A percentile compares a stretch with the other conserved stretches of the same genome.
Evolutionary conservation across 2,329 filamentous ascomycete genomes (phyloP).

Genomic region (Aureobasidium sp.): DNA sequence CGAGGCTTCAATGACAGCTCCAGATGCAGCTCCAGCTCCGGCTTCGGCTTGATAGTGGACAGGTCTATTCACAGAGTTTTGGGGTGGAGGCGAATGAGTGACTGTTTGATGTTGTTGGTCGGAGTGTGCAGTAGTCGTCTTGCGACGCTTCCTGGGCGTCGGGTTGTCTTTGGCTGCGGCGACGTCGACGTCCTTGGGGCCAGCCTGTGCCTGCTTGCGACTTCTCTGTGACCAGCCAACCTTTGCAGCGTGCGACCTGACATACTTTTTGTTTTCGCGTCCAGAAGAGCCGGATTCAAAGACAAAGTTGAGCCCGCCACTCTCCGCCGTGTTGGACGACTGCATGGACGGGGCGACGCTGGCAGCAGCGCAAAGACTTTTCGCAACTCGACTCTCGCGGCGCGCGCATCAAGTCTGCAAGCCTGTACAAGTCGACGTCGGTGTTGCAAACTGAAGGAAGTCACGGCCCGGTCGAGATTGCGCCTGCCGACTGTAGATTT

Average conservation of each 20-base stretch:
- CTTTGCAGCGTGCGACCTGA: conserved; percentile 12
- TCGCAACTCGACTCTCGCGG: neutral
- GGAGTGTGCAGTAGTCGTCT: neutral
- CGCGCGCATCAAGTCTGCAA: neutral
- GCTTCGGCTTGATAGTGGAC: neutral
- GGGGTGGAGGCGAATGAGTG: neutral
- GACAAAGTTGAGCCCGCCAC: conserved; percentile 13
- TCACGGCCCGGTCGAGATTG: neutral
- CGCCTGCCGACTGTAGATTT: neutral
- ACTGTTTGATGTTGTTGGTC: neutral
- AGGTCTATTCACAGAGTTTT: neutral
- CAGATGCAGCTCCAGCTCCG: neutral
- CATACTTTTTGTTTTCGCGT: conserved; percentile 10
- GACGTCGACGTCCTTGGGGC: neutral
- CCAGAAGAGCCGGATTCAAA: conserved; percentile 12
- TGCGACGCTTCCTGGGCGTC: neutral
- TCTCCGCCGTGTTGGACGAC: neutral
- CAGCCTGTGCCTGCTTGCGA: neutral
- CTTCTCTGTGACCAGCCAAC: conserved; percentile 11
- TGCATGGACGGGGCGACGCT: neutral
- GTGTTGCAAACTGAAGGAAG: neutral
- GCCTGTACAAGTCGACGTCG: neutral
- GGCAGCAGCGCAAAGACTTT: neutral
- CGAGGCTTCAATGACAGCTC: neutral
- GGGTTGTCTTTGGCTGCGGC: neutral